Evolutionary conservation across 768 basidiomycete genomes (phyloP), one percentile per base, ranked within the genome.

Genomic region (Tephrocybe sp.): DNA sequence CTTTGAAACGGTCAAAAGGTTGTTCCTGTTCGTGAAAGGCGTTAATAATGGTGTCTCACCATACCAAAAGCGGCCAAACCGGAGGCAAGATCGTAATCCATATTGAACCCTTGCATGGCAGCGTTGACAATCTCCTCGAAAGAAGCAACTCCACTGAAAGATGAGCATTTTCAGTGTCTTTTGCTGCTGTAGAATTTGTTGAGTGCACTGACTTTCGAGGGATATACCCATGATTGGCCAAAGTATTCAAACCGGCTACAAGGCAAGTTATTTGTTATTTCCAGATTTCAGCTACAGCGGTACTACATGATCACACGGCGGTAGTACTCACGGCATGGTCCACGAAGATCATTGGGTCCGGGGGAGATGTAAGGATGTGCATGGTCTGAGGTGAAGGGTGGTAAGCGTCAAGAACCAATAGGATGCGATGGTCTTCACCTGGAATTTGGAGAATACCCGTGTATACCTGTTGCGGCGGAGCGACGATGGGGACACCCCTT

Each of bases 151-250:
- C 55, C 55, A 37, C 55, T 56, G 22, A 15, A 34, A 4, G 18
- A 12, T 12, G 6, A 7, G 9, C 28, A 51, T 24, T 7, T 19
- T 44, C 5, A 32, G 36, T 9, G n/a, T 35, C 9, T 3, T 15
- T 9, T 18, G 27, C 16, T n/a, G 36, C 3, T 12, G n/a, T n/a
- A 15, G 2, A 22, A 9, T 1, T 8, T 2, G 5, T 30, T n/a
- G n/a, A n/a, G 18, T 7, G 11, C 8, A 42, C 51, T 46, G 22
- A 56, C 55, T 56, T 56, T 36, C 51, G 51, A 9, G 55, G 51
- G 27, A 56, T 24, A 39, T 52, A 56, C 12, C 55, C 55, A 47
- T 56, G 55, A 37, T 56, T 56, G 12, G 55, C 55, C 32, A 56
- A 28, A 9, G 55, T 56, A 32, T 56, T 56, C 25, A 53, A 43